These are phyloP conservation scores for Sindora glabra DNA, from an alignment of 306 rosid species.

Conservation along the genomic window DNA sequence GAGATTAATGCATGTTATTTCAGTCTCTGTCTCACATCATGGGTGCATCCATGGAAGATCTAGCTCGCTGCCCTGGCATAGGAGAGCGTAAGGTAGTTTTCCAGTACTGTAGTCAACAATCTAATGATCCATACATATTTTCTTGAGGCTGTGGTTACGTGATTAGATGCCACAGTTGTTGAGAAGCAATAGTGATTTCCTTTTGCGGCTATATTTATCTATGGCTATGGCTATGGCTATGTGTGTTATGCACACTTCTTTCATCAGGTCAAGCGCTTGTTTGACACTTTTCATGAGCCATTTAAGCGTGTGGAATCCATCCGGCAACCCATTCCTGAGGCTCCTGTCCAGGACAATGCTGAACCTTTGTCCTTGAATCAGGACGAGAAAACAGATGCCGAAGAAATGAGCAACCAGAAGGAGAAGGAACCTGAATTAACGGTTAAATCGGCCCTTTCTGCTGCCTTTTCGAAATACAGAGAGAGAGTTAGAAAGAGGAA, in stretches of 20 bases:
- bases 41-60: slow-evolving; percentile 98
- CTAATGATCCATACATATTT: not conserved
- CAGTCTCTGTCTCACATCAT: slow-evolving; percentile 88
- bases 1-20: slow-evolving; percentile 18
- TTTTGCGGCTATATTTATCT: too few species aligned
- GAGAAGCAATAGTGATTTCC: not conserved
- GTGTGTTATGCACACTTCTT: slow-evolving; percentile 5
- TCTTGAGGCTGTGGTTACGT: not conserved
- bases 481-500: slow-evolving; percentile 30
- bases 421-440: slow-evolving; percentile 29
- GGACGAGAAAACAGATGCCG: slow-evolving; percentile 27
- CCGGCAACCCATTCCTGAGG: slow-evolving; percentile 23
- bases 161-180: not conserved
- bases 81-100: slow-evolving; percentile 90
- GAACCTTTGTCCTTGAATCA: not conserved
- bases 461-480: slow-evolving; percentile 71
- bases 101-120: slow-evolving; percentile 5
- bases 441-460: slow-evolving; percentile 74
- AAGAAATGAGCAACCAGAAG: slow-evolving; percentile 9
- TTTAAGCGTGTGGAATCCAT: slow-evolving; percentile 67
- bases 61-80: slow-evolving; percentile 98
- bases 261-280: slow-evolving; percentile 74
- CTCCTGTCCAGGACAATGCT: too few species aligned
- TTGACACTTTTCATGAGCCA: slow-evolving; percentile 90
- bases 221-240: not conserved